Evolutionary conservation across 2,329 filamentous ascomycete species (phyloP).

Genomic region (Paraphoma sp.): DNA sequence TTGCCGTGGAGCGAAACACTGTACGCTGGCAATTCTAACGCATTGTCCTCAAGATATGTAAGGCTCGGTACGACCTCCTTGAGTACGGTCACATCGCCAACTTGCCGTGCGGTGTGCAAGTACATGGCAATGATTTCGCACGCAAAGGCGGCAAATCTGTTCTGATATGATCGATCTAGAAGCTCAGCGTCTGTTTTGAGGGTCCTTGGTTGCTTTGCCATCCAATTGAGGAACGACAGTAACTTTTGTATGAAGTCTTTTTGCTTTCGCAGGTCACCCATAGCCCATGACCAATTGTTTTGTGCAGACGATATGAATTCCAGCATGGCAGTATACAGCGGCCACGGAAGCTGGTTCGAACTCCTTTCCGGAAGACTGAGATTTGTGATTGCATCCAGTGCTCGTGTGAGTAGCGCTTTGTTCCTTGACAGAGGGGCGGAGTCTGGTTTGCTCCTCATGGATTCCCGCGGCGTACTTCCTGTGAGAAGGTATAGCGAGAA

Average conservation of each 20-base stretch:
- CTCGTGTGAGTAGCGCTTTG: slow-evolving; percentile 75
- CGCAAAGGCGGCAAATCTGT: slow-evolving; percentile 75
- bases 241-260: slow-evolving; percentile 75
- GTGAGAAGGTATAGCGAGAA: slow-evolving; percentile 93
- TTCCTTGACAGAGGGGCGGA: slow-evolving; percentile 47
- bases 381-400: slow-evolving; percentile 71
- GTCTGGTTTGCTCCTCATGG: slow-evolving; percentile 65
- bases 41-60: slow-evolving; percentile 80
- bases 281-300: slow-evolving; percentile 95
- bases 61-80: slow-evolving; percentile 76
- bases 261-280: slow-evolving; percentile 78
- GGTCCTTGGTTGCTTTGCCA: slow-evolving; percentile 33
- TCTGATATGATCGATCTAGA: slow-evolving; percentile 48
- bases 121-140: slow-evolving; percentile 92
- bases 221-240: slow-evolving; percentile 69
- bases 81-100: slow-evolving; percentile 71
- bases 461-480: slow-evolving; percentile 81
- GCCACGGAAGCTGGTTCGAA: slow-evolving; percentile 23
- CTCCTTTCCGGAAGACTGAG: slow-evolving; percentile 69
- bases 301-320: slow-evolving; percentile 88
- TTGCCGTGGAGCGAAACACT: slow-evolving; percentile 87
- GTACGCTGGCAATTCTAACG: slow-evolving; percentile 79
- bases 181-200: slow-evolving; percentile 30
- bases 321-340: slow-evolving; percentile 75
- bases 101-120: slow-evolving; percentile 82